phyloP scores from a whole-genome alignment of 1,139 yeast species.

The Diutina rugosa region DNA sequence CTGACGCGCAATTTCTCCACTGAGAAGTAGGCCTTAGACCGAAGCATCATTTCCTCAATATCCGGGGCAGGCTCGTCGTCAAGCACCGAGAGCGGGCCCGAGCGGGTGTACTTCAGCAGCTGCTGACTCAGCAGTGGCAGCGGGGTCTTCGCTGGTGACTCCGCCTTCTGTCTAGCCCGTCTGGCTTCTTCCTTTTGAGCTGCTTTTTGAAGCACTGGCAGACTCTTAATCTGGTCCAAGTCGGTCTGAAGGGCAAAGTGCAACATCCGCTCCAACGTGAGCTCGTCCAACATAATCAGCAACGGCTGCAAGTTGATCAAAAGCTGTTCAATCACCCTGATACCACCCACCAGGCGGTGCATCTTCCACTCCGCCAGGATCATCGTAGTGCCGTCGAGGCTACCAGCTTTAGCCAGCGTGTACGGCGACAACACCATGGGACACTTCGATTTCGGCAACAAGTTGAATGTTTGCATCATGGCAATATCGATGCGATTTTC shows the following conservation, averaged over 20 bases:
- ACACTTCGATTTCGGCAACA: background rate
- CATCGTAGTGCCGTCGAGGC: slow-evolving; percentile 11
- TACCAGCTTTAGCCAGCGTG: background rate
- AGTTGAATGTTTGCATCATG: slow-evolving; percentile 1
- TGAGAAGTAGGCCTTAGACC: slow-evolving; percentile 48
- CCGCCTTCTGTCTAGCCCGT: slow-evolving; percentile 4
- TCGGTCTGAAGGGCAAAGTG: slow-evolving; percentile 41
- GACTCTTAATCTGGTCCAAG: slow-evolving; percentile 10
- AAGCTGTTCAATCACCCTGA: slow-evolving; percentile 42
- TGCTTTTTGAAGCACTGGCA: background rate
- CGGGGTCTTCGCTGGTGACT: background rate
- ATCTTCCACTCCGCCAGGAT: slow-evolving; percentile 47
- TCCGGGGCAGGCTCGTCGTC: slow-evolving; percentile 8
- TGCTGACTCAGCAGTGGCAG: slow-evolving; percentile 1
- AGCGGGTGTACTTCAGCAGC: background rate
- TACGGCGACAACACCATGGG: background rate
- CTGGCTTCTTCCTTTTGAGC: slow-evolving; percentile 2
- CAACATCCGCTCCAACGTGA: slow-evolving; percentile 43
- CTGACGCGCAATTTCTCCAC: slow-evolving; percentile 35
- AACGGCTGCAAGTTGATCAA: slow-evolving; percentile 42
- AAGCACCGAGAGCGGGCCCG: background rate
- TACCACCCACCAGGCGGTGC: slow-evolving; percentile 59
- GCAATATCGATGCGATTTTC: background rate
- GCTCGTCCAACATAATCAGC: slow-evolving; percentile 45
- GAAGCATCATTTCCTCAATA: slow-evolving; percentile 40